Evolutionary conservation across 179 eudicot genomes (phyloP).

Genomic region (Vitellaria paradoxa): DNA sequence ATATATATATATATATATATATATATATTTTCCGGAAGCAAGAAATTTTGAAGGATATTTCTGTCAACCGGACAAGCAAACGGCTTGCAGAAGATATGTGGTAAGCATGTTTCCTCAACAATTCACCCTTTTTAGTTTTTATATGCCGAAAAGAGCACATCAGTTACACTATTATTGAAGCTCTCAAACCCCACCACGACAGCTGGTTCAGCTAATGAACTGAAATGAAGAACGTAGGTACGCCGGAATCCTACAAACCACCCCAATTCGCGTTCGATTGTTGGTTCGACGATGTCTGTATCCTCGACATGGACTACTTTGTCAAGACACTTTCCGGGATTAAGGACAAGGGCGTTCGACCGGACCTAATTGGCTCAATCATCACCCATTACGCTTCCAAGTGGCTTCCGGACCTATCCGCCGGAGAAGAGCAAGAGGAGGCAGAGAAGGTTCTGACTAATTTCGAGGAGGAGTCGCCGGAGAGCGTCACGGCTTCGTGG

Average conservation of each 20-base stretch:
- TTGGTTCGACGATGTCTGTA: conserved; percentile 55
- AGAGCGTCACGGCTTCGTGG: conserved; percentile 47
- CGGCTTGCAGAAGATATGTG: not conserved
- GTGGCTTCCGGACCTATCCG: conserved; percentile 76
- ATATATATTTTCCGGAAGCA: not conserved
- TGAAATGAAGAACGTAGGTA: conserved; percentile 8
- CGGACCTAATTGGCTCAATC: conserved; percentile 76
- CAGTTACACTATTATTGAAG: too few species aligned
- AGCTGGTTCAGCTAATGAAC: not conserved
- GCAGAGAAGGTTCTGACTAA: not conserved
- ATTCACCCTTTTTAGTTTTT: not conserved
- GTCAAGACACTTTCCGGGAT: conserved; percentile 64
- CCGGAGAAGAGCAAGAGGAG: not conserved
- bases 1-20: too few species aligned
- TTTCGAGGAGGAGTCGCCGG: conserved; percentile 15
- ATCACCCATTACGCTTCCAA: conserved; percentile 78
- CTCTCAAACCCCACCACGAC: not conserved
- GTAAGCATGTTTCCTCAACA: not conserved
- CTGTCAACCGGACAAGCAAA: not conserved
- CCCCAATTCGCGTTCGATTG: conserved; percentile 23
- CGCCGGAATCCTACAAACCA: conserved; percentile 10
- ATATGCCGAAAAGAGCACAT: too few species aligned
- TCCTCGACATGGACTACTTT: conserved; percentile 71
- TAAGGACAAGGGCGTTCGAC: conserved; percentile 62
- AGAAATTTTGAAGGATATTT: not conserved